Percentiles rank a stretch among this genome's conserved stretches.
Evolutionary conservation across 2,329 filamentous ascomycete genomes (phyloP).

Genomic region (Beauveria rudraprayagi): DNA sequence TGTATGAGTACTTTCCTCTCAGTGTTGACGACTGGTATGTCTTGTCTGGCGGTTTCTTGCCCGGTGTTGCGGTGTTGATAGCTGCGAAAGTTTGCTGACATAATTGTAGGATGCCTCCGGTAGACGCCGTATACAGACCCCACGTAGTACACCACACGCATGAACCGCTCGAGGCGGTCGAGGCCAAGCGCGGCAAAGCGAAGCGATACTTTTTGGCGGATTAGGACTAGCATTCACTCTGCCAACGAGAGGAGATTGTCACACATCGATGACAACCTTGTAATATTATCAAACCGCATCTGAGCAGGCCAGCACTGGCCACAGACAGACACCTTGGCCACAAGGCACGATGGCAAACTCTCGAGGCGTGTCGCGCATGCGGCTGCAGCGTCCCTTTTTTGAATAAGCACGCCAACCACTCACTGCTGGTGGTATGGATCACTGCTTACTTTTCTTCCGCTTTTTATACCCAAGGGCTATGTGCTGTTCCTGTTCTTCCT

Average conservation of each 20-base stretch:
- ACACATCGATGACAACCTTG: neutral
- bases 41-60: neutral
- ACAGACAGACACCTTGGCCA: neutral
- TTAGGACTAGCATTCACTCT: conserved; percentile 20
- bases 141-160: conserved; percentile 89
- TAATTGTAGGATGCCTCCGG: conserved; percentile 62
- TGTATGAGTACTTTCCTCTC: conserved; percentile 93
- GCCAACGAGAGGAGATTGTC: neutral
- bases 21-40: conserved; percentile 76
- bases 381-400: neutral
- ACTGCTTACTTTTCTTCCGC: conserved; percentile 5
- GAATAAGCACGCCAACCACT: neutral
- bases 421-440: neutral
- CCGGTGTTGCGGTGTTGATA: neutral
- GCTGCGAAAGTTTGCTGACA: conserved; percentile 12
- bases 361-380: neutral
- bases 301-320: neutral
- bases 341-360: neutral
- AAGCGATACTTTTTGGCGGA: conserved; percentile 69
- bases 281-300: neutral
- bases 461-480: conserved; percentile 3
- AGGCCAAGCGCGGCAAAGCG: conserved; percentile 60
- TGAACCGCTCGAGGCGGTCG: conserved; percentile 59
- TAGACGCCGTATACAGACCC: conserved; percentile 82
- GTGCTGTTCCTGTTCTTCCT: neutral